phyloP scores from a whole-genome alignment of 2,329 filamentous ascomycete genomes.

The Sclerotinia subarctica region DNA sequence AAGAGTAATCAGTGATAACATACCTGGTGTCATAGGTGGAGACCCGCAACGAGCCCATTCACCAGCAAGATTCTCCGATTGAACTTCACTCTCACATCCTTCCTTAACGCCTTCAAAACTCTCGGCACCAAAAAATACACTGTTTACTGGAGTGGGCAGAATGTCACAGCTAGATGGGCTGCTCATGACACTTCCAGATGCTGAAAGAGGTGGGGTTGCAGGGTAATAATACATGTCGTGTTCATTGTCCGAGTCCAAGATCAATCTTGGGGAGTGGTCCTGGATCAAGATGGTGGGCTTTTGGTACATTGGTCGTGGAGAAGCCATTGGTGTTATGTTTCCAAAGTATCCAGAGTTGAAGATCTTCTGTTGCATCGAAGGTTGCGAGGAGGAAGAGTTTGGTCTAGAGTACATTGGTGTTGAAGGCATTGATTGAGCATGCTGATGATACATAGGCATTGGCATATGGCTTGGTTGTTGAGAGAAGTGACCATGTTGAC shows the following conservation, averaged over 20 bases:
- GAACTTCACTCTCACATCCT: slow-evolving; percentile 65
- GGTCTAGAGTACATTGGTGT: slow-evolving; percentile 65
- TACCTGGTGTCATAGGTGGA: slow-evolving; percentile 88
- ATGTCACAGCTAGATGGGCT: slow-evolving; percentile 78
- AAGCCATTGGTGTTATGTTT: slow-evolving; percentile 69
- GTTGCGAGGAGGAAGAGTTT: slow-evolving; percentile 63
- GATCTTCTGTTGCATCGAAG: slow-evolving; percentile 39
- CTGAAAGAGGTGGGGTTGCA: slow-evolving; percentile 82
- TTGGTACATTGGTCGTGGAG: slow-evolving; percentile 67
- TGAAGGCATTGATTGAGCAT: slow-evolving; percentile 57
- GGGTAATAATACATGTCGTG: slow-evolving; percentile 69
- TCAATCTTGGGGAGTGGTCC: slow-evolving; percentile 53
- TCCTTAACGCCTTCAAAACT: slow-evolving; percentile 67
- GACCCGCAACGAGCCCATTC: slow-evolving; percentile 78
- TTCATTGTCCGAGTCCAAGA: slow-evolving; percentile 73
- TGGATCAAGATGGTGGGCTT: slow-evolving; percentile 71
- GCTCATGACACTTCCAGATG: slow-evolving; percentile 78
- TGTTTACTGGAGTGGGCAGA: slow-evolving; percentile 78
- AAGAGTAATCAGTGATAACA: slow-evolving; percentile 42
- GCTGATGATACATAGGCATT: slow-evolving; percentile 49
- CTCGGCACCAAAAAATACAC: slow-evolving; percentile 71
- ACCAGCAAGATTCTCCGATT: slow-evolving; percentile 68
- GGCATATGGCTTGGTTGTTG: slow-evolving; percentile 51
- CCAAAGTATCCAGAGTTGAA: slow-evolving; percentile 36
- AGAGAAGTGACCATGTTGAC: slow-evolving; percentile 74